A percentile compares a stretch with the other conserved stretches of the same genome.
Conservation (phyloP, 805 yeast genomes). For the Saturnispora ahearnii region DNA sequence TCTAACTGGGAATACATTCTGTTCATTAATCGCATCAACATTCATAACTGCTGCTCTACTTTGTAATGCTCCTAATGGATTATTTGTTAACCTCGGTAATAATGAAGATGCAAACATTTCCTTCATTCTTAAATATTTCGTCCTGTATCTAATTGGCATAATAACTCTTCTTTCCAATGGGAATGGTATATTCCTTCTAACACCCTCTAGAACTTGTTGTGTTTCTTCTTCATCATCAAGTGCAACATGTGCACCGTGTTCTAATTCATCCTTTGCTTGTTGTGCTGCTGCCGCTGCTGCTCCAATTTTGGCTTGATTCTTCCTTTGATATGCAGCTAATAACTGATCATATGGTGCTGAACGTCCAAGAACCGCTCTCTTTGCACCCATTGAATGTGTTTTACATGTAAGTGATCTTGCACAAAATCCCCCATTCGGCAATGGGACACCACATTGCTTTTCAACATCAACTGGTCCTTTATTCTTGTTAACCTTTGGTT, state of each 20-base stretch:
- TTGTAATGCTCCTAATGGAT: conserved; percentile 63
- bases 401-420: conserved; percentile 95
- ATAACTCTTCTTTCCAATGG: conserved; percentile 75
- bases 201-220: conserved; percentile 83
- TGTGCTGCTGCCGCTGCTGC: conserved; percentile 75
- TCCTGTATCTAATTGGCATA: conserved; percentile 61
- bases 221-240: conserved; percentile 90
- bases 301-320: conserved; percentile 85
- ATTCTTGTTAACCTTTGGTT: conserved; percentile 41
- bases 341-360: conserved; percentile 86
- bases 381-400: conserved; percentile 98
- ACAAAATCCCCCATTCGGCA: conserved; percentile 92
- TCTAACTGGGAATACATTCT: conserved; percentile 40
- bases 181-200: conserved; percentile 65
- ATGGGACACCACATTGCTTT: conserved; percentile 90
- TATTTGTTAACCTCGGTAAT: conserved; percentile 49
- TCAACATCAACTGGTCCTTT: conserved; percentile 87
- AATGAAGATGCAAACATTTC: conserved; percentile 90
- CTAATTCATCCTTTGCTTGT: conserved; percentile 61
- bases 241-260: conserved; percentile 37
- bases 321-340: conserved; percentile 81
- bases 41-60: conserved; percentile 74
- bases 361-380: conserved; percentile 89
- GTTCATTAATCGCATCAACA: conserved; percentile 63
- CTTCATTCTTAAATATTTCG: conserved; percentile 73